Conservation (phyloP, 176 grass and related monocot species). For the Tillandsia fasciculata region DNA sequence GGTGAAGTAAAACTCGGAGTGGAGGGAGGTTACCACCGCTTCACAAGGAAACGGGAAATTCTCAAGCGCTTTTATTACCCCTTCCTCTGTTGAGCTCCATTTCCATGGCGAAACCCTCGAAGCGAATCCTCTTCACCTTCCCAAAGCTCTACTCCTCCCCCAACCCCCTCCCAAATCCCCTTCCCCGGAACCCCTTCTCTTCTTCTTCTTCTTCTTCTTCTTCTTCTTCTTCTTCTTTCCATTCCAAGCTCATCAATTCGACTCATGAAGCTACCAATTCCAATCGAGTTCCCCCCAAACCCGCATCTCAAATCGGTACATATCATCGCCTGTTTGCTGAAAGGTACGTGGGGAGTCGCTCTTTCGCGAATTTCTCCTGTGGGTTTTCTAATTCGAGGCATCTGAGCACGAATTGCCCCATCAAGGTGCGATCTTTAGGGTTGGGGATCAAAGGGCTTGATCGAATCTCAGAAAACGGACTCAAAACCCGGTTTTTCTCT, state of each 20-base stretch:
- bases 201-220: not conserved
- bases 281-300: not conserved
- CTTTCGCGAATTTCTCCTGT: not conserved
- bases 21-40: no score
- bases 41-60: no score
- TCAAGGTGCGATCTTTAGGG: conserved; percentile 39
- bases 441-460: conserved; percentile 51
- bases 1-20: no score
- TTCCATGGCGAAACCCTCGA: conserved; percentile 38
- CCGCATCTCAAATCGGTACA: conserved; percentile 10
- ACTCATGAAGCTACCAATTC: not conserved
- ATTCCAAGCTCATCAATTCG: not conserved
- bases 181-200: not conserved
- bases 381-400: conserved; percentile 19
- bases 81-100: not conserved
- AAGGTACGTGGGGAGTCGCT: conserved; percentile 5
- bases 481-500: conserved; percentile 8
- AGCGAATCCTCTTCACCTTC: conserved; percentile 25
- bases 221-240: not conserved
- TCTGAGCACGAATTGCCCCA: conserved; percentile 1
- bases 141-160: conserved; percentile 20
- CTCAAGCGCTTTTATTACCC: no score
- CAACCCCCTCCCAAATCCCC: conserved; percentile 3
- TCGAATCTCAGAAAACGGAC: conserved; percentile 8
- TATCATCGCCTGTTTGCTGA: conserved; percentile 17